Base-by-base conservation (phyloP, 2,329 filamentous ascomycete genomes). In the Paracoccidioides brasiliensis region DNA sequence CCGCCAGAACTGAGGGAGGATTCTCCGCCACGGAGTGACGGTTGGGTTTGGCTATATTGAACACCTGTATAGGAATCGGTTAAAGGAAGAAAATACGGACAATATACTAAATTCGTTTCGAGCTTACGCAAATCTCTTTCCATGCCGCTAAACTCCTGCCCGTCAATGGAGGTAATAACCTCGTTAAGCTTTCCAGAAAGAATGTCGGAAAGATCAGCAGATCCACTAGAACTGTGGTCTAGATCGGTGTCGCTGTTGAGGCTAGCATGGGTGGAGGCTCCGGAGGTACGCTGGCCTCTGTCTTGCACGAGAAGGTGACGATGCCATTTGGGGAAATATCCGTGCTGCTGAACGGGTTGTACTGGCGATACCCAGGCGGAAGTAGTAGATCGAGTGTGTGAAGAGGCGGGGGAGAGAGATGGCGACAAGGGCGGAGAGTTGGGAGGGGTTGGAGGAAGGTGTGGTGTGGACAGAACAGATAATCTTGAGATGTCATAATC, bases 141-240 rank as follows among this genome's bases (percentile, higher is more conserved):
- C 55, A 72, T 69, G 12, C 76, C 76, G 57, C 68, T 73, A 54
- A 78, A 78, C 8, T 67, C 72, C 32, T 86, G 84, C 22, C 77
- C 74, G 66, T 90, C 86, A 55, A 90, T 89, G 33, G 79, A 75
- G 0, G 85, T 88, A 66, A 90, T 81, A 56, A 88, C 76, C 46
- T 80, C 72, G 66, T 88, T 79, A 58, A 90, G 78, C 53, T 81
- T 81, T 3, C 74, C 74, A 12, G 76, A 79, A 49, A 89, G 78
- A 55, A 81, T 72, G 62, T 86, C 80, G 62, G 76, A 81, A 15
- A 64, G 54, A 53, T 65, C 64, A 3, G 59, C 49, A n/a, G 59
- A 60, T 2, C 60, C 54, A 4, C 56, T 45, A 6, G 63, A 53
- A 68, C 72, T 55, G 66, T 72, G 38, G 28, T 65, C 63, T 1